Evolutionary conservation across 257 asterid genomes (phyloP), one percentile per base, ranked within the genome.

Genomic region (Primulina huaijiensis): DNA sequence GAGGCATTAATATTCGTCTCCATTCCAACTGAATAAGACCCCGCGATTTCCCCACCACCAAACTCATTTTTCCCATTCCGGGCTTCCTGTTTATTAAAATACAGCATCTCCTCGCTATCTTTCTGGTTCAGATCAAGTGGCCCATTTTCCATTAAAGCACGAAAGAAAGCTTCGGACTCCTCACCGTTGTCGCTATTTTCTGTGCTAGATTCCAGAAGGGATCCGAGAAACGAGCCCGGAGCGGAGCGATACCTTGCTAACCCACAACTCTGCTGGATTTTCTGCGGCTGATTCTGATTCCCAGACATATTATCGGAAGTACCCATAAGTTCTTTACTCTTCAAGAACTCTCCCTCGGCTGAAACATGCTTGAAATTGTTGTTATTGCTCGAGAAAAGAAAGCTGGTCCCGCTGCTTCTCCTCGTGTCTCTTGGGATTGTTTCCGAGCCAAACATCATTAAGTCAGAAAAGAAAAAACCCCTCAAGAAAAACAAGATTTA

Each of bases 361-460:
- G 40, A 35, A 35, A 35, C 64, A 6, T 73, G 78, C 82, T 79
- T 85, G 43, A 76, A 74, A 65, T 57, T 75, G 40, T 35, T 35
- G 40, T 35, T 35, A 35, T 35, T 35, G 53, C 21, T 72, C 37
- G 29, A 52, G 34, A 68, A 79, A 66, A 78, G 66, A 53, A 66
- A 65, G 34, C 70, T 64, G 64, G n/a, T 35, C n/a, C 19, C 76
- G 56, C 60, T 69, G 65, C 46, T 79, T 43, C 80, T 80, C 76
- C 25, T 23, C 25, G 72, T 70, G 35, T 81, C 82, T 76, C 86
- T 83, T 16, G 92, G 78, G 19, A 81, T 72, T 10, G 88, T 62
- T 74, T 80, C 90, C 23, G 90, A 77, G 69, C 92, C 81, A 65
- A 79, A 80, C 89, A 82, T 86, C 46, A 27, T 64, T 5, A 40